Evolutionary conservation across 768 basidiomycete species (phyloP), one percentile per base, ranked within the genome.

Genomic region (Leccinum truebloodii): DNA sequence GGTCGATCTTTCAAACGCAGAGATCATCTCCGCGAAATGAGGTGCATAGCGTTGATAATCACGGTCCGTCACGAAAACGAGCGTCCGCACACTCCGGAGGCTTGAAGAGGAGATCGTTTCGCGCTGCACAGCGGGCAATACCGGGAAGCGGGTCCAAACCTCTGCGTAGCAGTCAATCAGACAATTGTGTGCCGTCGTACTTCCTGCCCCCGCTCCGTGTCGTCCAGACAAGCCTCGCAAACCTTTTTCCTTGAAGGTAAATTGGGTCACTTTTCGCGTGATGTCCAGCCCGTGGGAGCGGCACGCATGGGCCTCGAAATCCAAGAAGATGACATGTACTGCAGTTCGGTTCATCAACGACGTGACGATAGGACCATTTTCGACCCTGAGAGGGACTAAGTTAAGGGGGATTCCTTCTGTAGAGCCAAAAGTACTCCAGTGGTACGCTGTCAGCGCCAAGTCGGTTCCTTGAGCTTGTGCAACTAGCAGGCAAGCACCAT

Each of bases 101-200:
- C 67, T 68, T 4, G 75, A 75, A 0, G 75, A 72, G 0, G 74
- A 70, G 44, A 80, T 74, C 0, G 80, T 81, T 32, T 78, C 75
- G 8, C 81, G 77, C 37, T 77, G 75, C 18, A 86, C 76, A 0
- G 85, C 83, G 2, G 85, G 75, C 2, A 83, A 62, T 3, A 86
- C 85, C 0, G 85, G 85, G 65, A 85, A 86, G 10, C 85, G 80
- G 5, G 78, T 83, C 85, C 85, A 86, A 22, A 85, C 81, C 14
- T 85, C 83, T 0, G 77, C 69, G 55, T 83, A 79, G 57, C 83
- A 85, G 62, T 84, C 82, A 18, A 86, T 71, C 12, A 87, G 71
- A 49, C 73, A 79, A 56, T 85, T 87, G 60, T 85, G 78, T 7
- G 69, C 63, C 2, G 77, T 77, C 6, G 55, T 26, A 18, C 51